Evolutionary conservation across 495 filamentous ascomycete species (phyloP), one percentile per base, ranked within the genome.

Genomic region (Sporormia fimetaria): DNA sequence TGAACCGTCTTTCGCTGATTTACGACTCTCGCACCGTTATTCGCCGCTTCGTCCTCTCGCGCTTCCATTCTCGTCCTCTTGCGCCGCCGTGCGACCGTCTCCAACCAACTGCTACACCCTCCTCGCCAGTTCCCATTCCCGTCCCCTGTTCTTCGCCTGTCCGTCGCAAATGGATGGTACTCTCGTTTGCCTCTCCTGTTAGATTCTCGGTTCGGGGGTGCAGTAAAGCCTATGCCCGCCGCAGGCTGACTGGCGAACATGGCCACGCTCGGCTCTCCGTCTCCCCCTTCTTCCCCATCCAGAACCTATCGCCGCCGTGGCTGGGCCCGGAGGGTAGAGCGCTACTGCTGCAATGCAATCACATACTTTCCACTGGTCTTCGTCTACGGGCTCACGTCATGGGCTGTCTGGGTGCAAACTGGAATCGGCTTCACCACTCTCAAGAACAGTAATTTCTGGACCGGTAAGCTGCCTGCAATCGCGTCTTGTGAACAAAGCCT

Each of bases 311-410:
- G 52, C 48, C 70, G 50, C 35, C 60, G 63, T 49, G 65, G 66
- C 51, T 90, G 78, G 72, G 83, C 77, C 5, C 73, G 83, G 30
- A 76, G 71, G 54, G 71, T 81, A 54, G 87, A 95, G 65, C 82
- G 87, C 22, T 76, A 73, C 60, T 94, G 84, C 64, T 95, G 90
- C 59, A 65, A 67, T 9, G 71, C 73, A 11, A 67, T 78, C 23
- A 80, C 76, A n/a, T 94, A 87, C 59, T 87, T 95, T 49, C 90
- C 90, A 7, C 69, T 98, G 1, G 63, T 64, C 26, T 94, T 98
- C 60, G 82, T 98, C 42, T 95, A 94, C 54, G 73, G 81, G 25
- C 53, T 94, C 37, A 92, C 82, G 4, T 81, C 76, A 4, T 98
- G 90, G 90, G 86, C 87, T 1, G 74, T 81, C 23, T 96, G 81